Evolutionary conservation across 2,329 filamentous ascomycete species (phyloP).

Genomic region (Fusarium euwallaceae): DNA sequence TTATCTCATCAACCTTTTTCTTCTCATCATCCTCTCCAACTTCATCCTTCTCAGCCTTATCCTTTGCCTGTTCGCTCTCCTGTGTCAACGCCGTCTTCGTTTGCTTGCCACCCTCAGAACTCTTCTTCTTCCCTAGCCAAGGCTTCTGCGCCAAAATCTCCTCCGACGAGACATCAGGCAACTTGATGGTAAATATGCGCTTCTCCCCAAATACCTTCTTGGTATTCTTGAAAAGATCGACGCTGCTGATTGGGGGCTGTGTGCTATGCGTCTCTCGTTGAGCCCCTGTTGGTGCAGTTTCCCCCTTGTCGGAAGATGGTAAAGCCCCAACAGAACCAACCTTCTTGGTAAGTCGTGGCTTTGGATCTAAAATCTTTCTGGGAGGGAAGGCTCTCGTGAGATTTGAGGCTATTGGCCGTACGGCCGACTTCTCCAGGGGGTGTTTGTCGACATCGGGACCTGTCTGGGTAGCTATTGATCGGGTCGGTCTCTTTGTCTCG

Average conservation of each 20-base stretch:
- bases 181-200: background rate
- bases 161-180: background rate
- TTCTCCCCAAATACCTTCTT: background rate
- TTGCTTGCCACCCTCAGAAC: background rate
- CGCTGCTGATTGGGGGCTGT: background rate
- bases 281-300: background rate
- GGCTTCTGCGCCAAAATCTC: background rate
- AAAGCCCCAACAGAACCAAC: background rate
- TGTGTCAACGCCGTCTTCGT: background rate
- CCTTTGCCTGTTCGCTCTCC: background rate
- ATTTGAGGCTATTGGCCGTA: background rate
- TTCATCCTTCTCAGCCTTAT: background rate
- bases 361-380: background rate
- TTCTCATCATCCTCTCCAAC: background rate
- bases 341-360: background rate
- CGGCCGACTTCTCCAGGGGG: background rate
- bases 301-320: background rate
- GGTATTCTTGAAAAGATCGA: background rate
- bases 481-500: background rate
- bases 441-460: background rate
- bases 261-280: background rate
- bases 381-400: background rate
- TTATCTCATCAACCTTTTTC: background rate
- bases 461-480: conserved; percentile 1
- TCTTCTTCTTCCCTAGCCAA: background rate